Conservation (phyloP, 1,139 yeast genomes). For the Candida labiduridarum region DNA sequence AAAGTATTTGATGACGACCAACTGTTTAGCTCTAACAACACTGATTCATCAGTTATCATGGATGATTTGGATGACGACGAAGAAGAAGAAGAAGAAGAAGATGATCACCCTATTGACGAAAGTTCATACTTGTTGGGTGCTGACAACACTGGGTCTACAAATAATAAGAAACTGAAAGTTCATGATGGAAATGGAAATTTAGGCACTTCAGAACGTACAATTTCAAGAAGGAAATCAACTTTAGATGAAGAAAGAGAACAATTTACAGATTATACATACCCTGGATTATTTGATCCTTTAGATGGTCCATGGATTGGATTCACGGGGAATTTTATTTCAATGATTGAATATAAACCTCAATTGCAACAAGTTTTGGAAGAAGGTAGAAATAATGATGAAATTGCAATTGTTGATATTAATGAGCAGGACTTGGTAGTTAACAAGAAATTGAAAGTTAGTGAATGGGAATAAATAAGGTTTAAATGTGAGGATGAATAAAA, state of each 20-base stretch:
- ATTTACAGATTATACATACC: conserved; percentile 53
- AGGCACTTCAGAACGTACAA: neutral
- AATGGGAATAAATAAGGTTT: conserved; percentile 41
- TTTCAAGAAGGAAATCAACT: conserved; percentile 41
- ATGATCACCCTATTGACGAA: conserved; percentile 25
- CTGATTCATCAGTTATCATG: conserved; percentile 9
- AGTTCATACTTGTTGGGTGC: conserved; percentile 26
- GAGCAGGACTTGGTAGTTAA: conserved; percentile 31
- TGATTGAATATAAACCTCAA: conserved; percentile 32
- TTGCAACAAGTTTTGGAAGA: conserved; percentile 11
- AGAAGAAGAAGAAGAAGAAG: conserved; percentile 1
- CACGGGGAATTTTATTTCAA: conserved; percentile 52
- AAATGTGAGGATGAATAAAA: neutral
- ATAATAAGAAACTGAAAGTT: conserved; percentile 5
- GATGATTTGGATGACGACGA: conserved; percentile 5
- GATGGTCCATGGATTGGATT: conserved; percentile 64
- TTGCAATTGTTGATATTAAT: conserved; percentile 20
- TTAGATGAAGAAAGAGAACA: conserved; percentile 60
- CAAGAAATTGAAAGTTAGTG: conserved; percentile 41
- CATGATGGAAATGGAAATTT: conserved; percentile 1
- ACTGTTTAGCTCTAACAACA: conserved; percentile 11
- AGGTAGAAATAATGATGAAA: conserved; percentile 6
- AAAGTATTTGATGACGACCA: conserved; percentile 43
- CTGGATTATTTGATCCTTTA: conserved; percentile 47
- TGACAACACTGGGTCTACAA: neutral